phyloP scores from a whole-genome alignment of 768 basidiomycete genomes.

The Leucocoprinus leucothites region DNA sequence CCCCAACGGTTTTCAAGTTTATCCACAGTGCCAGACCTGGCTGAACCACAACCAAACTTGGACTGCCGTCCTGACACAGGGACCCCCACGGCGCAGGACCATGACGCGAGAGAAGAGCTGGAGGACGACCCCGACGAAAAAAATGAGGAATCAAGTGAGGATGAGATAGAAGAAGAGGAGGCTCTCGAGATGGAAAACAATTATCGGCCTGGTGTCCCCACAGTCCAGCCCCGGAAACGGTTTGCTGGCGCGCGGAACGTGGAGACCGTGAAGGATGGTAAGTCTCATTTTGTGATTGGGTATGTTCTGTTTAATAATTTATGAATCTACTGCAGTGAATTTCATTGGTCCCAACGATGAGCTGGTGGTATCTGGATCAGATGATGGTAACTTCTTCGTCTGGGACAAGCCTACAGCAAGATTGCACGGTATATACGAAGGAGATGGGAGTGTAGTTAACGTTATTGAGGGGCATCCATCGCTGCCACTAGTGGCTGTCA shows the following conservation, averaged over 20 bases:
- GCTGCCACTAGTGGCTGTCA: conserved; percentile 78
- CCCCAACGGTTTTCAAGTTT: too few species aligned
- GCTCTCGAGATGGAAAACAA: conserved; percentile 19
- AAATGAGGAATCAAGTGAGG: conserved; percentile 27
- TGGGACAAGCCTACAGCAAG: conserved; percentile 71
- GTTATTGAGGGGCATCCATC: conserved; percentile 83
- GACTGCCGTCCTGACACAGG: conserved; percentile 25
- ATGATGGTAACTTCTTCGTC: conserved; percentile 85
- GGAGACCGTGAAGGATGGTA: conserved; percentile 86
- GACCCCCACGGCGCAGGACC: conserved; percentile 23
- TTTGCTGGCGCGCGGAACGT: conserved; percentile 75
- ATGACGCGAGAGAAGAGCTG: conserved; percentile 21
- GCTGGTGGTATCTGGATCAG: conserved; percentile 78
- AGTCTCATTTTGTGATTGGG: conserved; percentile 20
- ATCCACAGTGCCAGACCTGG: conserved; percentile 11
- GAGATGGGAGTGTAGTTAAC: conserved; percentile 79
- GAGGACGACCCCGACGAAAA: conserved; percentile 20
- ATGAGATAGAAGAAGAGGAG: conserved; percentile 29
- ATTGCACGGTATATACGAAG: conserved; percentile 78
- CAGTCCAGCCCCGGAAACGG: conserved; percentile 59
- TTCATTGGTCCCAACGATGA: conserved; percentile 80
- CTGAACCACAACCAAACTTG: conserved; percentile 15
- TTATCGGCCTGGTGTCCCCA: conserved; percentile 36
- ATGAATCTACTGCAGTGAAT: conserved; percentile 51
- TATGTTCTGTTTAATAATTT: neutral